These are phyloP conservation scores for Parascedosporium putredinis DNA, from an alignment of 2,329 filamentous ascomycete species.

Conservation along the genomic window DNA sequence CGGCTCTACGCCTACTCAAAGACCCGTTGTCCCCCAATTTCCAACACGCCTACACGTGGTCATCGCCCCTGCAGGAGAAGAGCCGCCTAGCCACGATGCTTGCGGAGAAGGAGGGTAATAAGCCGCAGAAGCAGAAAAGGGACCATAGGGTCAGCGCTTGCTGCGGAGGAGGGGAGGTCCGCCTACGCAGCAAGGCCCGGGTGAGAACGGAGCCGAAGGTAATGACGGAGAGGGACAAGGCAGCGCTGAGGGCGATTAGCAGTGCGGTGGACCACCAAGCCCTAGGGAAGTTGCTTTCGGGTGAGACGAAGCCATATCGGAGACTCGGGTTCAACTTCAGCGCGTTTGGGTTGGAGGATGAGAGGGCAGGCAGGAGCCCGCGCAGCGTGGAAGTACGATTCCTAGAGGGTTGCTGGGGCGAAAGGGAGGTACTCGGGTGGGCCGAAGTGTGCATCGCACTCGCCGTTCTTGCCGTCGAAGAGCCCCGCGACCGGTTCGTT, in stretches of 20 bases:
- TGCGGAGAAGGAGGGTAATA: background rate
- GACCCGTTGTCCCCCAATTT: constrained; percentile 27
- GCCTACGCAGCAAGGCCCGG: no score
- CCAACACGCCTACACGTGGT: constrained; percentile 27
- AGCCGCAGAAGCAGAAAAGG: background rate
- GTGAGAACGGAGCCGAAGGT: no score
- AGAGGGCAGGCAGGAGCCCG: constrained; percentile 21
- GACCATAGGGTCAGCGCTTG: no score
- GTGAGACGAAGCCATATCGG: constrained; percentile 20
- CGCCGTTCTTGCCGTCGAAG: constrained; percentile 17
- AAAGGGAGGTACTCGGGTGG: constrained; percentile 22
- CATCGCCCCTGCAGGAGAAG: constrained; percentile 12
- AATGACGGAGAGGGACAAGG: background rate
- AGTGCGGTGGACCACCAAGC: constrained; percentile 16
- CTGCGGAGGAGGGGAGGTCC: no score
- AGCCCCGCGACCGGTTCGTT: background rate
- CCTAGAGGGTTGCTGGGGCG: constrained; percentile 23
- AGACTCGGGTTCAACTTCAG: constrained; percentile 31
- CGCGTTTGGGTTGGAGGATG: constrained; percentile 25
- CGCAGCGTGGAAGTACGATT: constrained; percentile 29
- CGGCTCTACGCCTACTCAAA: constrained; percentile 23
- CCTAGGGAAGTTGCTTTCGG: constrained; percentile 26
- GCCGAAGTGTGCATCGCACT: constrained; percentile 22
- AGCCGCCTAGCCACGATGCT: constrained; percentile 8
- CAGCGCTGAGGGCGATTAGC: constrained; percentile 17